Evolutionary conservation across 2,329 filamentous ascomycete species (phyloP), one percentile per base, ranked within the genome.

Genomic region (Pseudovirgaria hyperparasitica): DNA sequence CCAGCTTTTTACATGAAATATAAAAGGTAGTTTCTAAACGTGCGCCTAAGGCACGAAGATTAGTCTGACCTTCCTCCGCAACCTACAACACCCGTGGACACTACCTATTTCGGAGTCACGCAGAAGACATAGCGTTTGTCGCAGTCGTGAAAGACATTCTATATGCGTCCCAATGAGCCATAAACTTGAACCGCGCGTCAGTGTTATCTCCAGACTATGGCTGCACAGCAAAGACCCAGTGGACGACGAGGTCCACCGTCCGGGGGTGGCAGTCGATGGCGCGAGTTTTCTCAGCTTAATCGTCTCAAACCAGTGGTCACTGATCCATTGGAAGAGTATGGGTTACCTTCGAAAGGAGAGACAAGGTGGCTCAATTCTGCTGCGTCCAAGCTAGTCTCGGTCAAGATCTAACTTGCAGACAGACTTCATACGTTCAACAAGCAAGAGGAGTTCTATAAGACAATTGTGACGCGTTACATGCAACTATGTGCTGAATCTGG

Each of bases 301-400:
- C 47, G 50, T 36, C 60, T 92, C 37, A 85, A 79, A 51, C 77
- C 81, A 9, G 67, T 76, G 33, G 71, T 77, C 23, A 60, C 73
- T 31, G 85, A 94, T 51, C 72, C 81, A 9, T 62, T 96, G 16
- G 81, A 92, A 41, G 69, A 65, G 33, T 79, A 92, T 39, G 86
- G 87, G 2, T 66, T 93, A 38, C 82, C 82, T 4, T 93, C 85
- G 2, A 94, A 93, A 48, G 87, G 87, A 27, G 87, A 96, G 53
- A 80, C 67, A 25, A 77, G 80, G 85, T 87, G 62, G 27, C 23
- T 32, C 31, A 34, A 32, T 25, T 20, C 16, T 25, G n/a, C 22
- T 13, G 21, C 16, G 19, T 22, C 26, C 12, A 33, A 19, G 17
- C 27, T 25, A 18, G 24, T 10, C 26, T 14, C 13, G 27, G 6